Base-by-base conservation (phyloP, 2,329 filamentous ascomycete species). In the Penicillium sp. region DNA sequence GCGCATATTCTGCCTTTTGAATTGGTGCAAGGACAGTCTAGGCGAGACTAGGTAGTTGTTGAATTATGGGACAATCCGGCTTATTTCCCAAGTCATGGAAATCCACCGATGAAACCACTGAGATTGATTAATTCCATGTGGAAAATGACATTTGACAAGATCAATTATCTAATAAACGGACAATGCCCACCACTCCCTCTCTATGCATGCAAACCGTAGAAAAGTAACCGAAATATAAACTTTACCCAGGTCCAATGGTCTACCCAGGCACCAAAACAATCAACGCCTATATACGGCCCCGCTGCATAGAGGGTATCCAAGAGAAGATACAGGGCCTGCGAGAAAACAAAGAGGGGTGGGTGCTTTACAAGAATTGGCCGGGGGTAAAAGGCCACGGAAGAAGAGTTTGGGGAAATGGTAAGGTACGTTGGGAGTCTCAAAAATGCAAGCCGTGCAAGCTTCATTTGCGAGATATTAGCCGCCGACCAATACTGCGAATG, bases 401-500 rank as follows among this genome's bases (percentile, higher is more conserved):
- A 16, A 27, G 18, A 12, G 40, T 35, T 15, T 14, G 14, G 37
- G 22, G n/a, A n/a, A n/a, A n/a, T n/a, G n/a, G n/a, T n/a, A n/a
- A n/a, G n/a, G n/a, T n/a, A n/a, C n/a, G n/a, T n/a, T n/a, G n/a
- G n/a, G n/a, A n/a, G n/a, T n/a, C n/a, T n/a, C n/a, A n/a, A n/a
- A n/a, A n/a, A n/a, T n/a, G n/a, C n/a, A n/a, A n/a, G n/a, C n/a
- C n/a, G 13, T 18, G 23, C 8, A 12, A 35, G 25, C n/a, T 40
- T 51, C 39, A 48, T 18, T 51, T 48, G 25, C 48, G 47, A 22
- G 50, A 56, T 29, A 64, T 57, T 26, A 66, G 35, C 41, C 60
- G 65, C 23, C 62, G 63, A 18, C 63, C 60, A 20, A 67, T 31
- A 35, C 44, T 63, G 41, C 62, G 59, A 17, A 66, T 58, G 13